Conservation (phyloP, 352 stramenopile genomes). For the Phytophthora brassicae region DNA sequence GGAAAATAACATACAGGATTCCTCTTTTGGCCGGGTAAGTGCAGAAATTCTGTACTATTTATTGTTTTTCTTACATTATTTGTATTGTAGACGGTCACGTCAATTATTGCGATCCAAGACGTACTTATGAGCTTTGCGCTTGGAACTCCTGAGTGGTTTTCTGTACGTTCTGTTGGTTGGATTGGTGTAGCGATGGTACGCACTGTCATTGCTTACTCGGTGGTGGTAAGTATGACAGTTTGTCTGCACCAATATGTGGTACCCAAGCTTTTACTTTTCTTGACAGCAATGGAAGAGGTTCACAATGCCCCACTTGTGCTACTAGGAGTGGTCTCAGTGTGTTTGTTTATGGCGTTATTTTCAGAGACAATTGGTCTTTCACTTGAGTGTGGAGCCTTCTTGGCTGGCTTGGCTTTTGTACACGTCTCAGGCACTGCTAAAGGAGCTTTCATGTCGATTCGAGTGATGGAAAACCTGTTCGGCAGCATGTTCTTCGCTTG, state of each 20-base stretch:
- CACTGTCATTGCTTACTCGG: conserved; percentile 67
- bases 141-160: conserved; percentile 86
- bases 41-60: background rate
- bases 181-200: conserved; percentile 72
- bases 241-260: conserved; percentile 78
- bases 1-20: conserved; percentile 79
- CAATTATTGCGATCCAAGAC: conserved; percentile 87
- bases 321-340: conserved; percentile 83
- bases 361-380: conserved; percentile 82
- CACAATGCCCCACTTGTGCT: conserved; percentile 78
- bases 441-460: conserved; percentile 78
- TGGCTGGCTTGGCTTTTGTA: conserved; percentile 81
- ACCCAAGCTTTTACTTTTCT: conserved; percentile 65
- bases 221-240: conserved; percentile 68
- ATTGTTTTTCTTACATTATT: too few species aligned
- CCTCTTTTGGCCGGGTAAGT: conserved; percentile 72
- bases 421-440: conserved; percentile 67
- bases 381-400: conserved; percentile 81
- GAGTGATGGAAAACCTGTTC: conserved; percentile 88
- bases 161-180: conserved; percentile 64
- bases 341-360: conserved; percentile 84
- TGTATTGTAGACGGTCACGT: conserved; percentile 64
- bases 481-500: conserved; percentile 90
- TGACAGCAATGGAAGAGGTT: conserved; percentile 80
- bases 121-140: conserved; percentile 87